A percentile compares a stretch with the other conserved stretches of the same genome.
Evolutionary conservation across 1,284 basidiomycete species (phyloP).

Genomic region (Moesziomyces parantarcticus): DNA sequence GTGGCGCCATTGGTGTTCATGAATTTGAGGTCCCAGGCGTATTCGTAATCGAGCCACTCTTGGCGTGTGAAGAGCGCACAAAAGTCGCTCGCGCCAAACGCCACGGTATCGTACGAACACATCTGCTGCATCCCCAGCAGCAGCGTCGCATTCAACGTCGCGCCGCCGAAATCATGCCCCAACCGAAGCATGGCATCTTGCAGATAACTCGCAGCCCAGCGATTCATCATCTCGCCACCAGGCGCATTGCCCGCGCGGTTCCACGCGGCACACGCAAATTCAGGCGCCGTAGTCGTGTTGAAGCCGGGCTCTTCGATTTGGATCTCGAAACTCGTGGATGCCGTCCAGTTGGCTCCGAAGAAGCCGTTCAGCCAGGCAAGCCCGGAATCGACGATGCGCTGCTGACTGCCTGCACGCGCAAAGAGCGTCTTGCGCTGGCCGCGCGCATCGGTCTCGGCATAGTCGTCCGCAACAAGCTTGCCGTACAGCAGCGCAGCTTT

Average conservation of each 20-base stretch:
- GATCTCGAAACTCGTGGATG: conserved; percentile 56
- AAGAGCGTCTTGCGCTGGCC: conserved; percentile 49
- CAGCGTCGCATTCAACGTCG: conserved; percentile 40
- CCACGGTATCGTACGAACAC: conserved; percentile 75
- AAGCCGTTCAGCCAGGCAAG: conserved; percentile 58
- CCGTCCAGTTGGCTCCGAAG: conserved; percentile 44
- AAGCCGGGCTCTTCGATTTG: conserved; percentile 61
- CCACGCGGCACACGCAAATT: conserved; percentile 56
- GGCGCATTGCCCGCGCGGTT: conserved; percentile 12
- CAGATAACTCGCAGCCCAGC: conserved; percentile 62
- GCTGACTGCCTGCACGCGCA: conserved; percentile 63
- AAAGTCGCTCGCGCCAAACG: conserved; percentile 87
- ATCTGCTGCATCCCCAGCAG: conserved; percentile 62
- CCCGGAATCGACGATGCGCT: conserved; percentile 64
- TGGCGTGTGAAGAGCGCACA: conserved; percentile 88
- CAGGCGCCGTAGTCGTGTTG: conserved; percentile 65
- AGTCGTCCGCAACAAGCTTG: conserved; percentile 34
- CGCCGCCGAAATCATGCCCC: conserved; percentile 43
- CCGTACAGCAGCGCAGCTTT: conserved; percentile 57
- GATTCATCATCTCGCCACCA: conserved; percentile 25
- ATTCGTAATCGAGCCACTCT: conserved; percentile 89
- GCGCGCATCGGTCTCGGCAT: conserved; percentile 16
- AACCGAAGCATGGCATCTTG: conserved; percentile 56
- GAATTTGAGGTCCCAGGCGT: conserved; percentile 71
- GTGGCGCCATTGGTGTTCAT: conserved; percentile 80